Evolutionary conservation across 352 stramenopile genomes (phyloP).

Genomic region (Phytopythium kandeliae): DNA sequence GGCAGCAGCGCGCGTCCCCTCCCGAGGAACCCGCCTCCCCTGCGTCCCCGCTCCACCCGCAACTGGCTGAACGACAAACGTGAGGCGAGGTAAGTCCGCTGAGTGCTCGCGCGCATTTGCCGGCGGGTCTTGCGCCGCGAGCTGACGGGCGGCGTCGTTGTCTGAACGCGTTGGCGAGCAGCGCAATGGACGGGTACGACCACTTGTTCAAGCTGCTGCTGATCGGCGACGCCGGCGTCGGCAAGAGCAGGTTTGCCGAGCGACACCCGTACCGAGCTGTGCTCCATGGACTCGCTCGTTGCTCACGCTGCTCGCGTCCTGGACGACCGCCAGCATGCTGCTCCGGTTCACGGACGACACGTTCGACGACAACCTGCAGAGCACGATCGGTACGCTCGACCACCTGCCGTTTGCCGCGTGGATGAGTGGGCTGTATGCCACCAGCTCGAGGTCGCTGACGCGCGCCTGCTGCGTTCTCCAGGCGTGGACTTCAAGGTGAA

Average conservation of each 20-base stretch:
- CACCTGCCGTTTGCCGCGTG: too few species aligned
- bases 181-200: constrained; percentile 89
- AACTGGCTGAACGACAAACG: too few species aligned
- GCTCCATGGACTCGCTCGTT: too few species aligned
- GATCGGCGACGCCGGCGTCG: constrained; percentile 97
- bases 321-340: constrained; percentile 82
- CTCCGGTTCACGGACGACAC: constrained; percentile 97
- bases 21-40: background rate
- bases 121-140: too few species aligned
- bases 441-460: constrained; percentile 1
- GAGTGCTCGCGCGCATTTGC: too few species aligned
- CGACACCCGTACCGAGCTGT: too few species aligned
- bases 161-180: constrained; percentile 4
- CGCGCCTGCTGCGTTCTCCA: constrained; percentile 5
- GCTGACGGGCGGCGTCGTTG: too few species aligned
- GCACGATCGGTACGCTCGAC: constrained; percentile 89
- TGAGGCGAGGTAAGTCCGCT: background rate
- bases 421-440: background rate
- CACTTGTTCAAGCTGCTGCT: constrained; percentile 98
- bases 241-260: constrained; percentile 91
- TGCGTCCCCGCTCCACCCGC: background rate
- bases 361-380: constrained; percentile 98
- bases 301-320: too few species aligned
- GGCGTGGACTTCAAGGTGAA: constrained; percentile 98
- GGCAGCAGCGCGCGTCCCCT: background rate